Evolutionary conservation across 78 protist genomes (phyloP).

Genomic region (Cavenderia fasciculata): DNA sequence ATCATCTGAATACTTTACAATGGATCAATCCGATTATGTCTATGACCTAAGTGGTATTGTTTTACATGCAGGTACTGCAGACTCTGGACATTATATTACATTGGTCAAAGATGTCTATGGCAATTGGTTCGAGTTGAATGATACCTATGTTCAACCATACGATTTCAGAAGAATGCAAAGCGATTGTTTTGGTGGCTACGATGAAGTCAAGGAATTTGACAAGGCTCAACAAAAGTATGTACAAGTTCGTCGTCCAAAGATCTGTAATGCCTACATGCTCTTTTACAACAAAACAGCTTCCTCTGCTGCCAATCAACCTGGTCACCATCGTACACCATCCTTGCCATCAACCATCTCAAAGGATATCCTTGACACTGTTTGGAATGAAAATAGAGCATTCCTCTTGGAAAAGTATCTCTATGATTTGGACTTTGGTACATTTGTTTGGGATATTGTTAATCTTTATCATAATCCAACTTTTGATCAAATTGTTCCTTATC

Average conservation of each 20-base stretch:
- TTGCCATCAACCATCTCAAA: slow-evolving; percentile 8
- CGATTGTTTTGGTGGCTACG: slow-evolving; percentile 91
- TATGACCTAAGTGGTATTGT: slow-evolving; percentile 91
- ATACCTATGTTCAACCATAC: slow-evolving; percentile 84
- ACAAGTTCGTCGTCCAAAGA: slow-evolving; percentile 27
- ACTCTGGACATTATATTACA: slow-evolving; percentile 93
- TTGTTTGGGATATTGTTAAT: slow-evolving; percentile 68
- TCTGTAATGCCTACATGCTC: slow-evolving; percentile 93
- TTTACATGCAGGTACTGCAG: slow-evolving; percentile 94
- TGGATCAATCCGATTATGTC: slow-evolving; percentile 16
- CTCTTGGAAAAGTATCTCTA: slow-evolving; percentile 51
- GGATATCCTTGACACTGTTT: slow-evolving; percentile 44
- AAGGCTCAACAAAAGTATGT: slow-evolving; percentile 40
- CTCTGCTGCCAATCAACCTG: slow-evolving; percentile 20
- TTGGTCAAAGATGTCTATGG: slow-evolving; percentile 80
- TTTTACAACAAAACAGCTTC: slow-evolving; percentile 83
- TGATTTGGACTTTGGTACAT: slow-evolving; percentile 55
- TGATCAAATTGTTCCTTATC: slow-evolving; percentile 16
- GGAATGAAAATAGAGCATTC: slow-evolving; percentile 57
- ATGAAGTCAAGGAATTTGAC: slow-evolving; percentile 75
- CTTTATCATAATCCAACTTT: slow-evolving; percentile 62
- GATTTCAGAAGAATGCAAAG: slow-evolving; percentile 74
- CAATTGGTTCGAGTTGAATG: slow-evolving; percentile 92
- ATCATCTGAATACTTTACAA: background rate
- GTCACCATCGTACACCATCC: background rate